A percentile compares a stretch with the other conserved stretches of the same genome.
These are phyloP conservation scores for Mortierella sp. DNA, from an alignment of 371 early-diverging fungal genomes.

Conservation along the genomic window DNA sequence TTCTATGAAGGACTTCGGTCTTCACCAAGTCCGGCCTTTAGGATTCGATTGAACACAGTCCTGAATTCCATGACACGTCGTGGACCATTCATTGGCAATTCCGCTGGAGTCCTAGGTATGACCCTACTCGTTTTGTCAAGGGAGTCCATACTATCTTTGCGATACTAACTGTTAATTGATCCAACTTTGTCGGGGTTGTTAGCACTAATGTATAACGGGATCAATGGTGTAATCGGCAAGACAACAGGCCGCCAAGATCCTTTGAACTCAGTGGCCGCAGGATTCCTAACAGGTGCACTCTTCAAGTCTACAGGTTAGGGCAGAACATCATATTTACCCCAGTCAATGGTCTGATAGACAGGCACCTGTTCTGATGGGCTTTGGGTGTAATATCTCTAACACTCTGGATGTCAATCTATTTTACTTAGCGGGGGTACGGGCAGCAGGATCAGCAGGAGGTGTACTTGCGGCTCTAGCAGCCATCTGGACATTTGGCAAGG, in stretches of 20 bases:
- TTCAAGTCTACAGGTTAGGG: constrained; percentile 81
- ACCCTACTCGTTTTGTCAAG: too few species aligned
- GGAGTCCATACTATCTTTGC: too few species aligned
- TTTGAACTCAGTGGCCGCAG: constrained; percentile 74
- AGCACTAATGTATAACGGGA: constrained; percentile 78
- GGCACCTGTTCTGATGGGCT: too few species aligned
- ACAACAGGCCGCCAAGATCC: constrained; percentile 67
- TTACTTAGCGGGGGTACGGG: constrained; percentile 56
- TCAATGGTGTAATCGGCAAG: constrained; percentile 69
- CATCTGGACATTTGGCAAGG: constrained; percentile 43
- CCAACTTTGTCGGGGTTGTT: too few species aligned
- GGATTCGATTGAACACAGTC: constrained; percentile 79
- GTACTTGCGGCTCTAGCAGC: constrained; percentile 68
- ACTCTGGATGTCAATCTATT: too few species aligned
- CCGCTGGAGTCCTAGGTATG: constrained; percentile 70
- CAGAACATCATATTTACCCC: too few species aligned
- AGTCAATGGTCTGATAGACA: too few species aligned
- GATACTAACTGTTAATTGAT: too few species aligned
- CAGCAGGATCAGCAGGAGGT: constrained; percentile 65
- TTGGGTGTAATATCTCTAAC: too few species aligned
- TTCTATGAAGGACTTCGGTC: constrained; percentile 75
- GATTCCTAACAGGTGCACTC: constrained; percentile 74
- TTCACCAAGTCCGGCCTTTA: constrained; percentile 62
- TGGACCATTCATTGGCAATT: constrained; percentile 85
- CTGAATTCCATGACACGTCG: constrained; percentile 83